phyloP scores from a whole-genome alignment of 1,284 basidiomycete species.

The Neonothopanus nambi region DNA sequence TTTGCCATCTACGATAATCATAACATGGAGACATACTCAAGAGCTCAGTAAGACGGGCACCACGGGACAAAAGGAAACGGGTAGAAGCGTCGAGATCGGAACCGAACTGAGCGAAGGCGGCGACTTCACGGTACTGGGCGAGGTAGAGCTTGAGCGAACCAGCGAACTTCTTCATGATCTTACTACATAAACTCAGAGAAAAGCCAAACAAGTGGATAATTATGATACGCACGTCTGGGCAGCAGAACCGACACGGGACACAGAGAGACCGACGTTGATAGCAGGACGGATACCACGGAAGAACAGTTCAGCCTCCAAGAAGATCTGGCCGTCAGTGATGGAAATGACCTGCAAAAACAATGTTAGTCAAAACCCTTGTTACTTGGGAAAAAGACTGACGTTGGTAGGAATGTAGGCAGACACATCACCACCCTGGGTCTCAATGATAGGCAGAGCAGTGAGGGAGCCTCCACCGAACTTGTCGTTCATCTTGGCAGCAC shows the following conservation, averaged over 20 bases:
- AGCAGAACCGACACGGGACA: slow-evolving; percentile 99
- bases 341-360: slow-evolving; percentile 82
- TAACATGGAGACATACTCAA: slow-evolving; percentile 61
- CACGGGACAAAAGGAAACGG: slow-evolving; percentile 95
- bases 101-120: slow-evolving; percentile 99
- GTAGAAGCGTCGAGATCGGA: slow-evolving; percentile 99
- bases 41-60: slow-evolving; percentile 97
- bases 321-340: slow-evolving; percentile 98
- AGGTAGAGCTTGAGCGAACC: slow-evolving; percentile 99
- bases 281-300: slow-evolving; percentile 99
- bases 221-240: slow-evolving; percentile 87
- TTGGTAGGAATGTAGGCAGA: slow-evolving; percentile 94
- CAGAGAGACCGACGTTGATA: slow-evolving; percentile 99
- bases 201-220: slow-evolving; percentile 10
- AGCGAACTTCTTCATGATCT: slow-evolving; percentile 99
- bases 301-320: slow-evolving; percentile 99
- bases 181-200: slow-evolving; percentile 45
- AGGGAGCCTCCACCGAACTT: slow-evolving; percentile 97
- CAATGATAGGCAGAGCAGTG: slow-evolving; percentile 98
- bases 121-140: slow-evolving; percentile 99
- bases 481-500: slow-evolving; percentile 99
- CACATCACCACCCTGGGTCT: slow-evolving; percentile 99
- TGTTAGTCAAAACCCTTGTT: no score
- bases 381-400: slow-evolving; percentile 42
- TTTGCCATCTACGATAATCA: slow-evolving; percentile 1